These are phyloP conservation scores for Phycomyces nitens DNA, from an alignment of 192 early-diverging fungal genomes.

Conservation along the genomic window DNA sequence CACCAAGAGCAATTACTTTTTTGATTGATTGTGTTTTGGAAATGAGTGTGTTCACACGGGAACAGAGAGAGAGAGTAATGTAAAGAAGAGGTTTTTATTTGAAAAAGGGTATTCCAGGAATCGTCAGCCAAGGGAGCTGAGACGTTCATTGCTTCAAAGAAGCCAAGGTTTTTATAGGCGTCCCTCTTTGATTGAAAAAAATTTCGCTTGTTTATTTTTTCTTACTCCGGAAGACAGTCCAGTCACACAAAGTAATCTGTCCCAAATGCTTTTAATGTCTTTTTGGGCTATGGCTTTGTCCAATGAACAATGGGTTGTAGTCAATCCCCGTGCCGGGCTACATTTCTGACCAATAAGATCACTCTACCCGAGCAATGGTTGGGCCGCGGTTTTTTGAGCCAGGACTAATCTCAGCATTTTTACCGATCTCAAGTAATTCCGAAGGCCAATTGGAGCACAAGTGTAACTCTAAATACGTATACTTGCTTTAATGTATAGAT, in stretches of 20 bases:
- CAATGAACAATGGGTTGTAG: no score
- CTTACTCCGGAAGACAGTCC: conserved; percentile 1
- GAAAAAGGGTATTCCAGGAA: conserved; percentile 11
- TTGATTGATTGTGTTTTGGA: background rate
- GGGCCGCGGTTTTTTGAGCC: no score
- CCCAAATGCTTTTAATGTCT: no score
- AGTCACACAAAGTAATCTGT: background rate
- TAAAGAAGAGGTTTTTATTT: background rate
- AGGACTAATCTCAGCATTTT: no score
- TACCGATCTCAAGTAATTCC: no score
- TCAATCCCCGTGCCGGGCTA: no score
- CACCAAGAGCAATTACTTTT: background rate
- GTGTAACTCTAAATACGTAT: no score
- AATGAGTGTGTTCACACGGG: background rate
- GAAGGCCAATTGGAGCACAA: no score
- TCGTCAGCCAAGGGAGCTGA: conserved; percentile 26
- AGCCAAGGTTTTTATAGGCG: conserved; percentile 13
- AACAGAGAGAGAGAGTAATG: background rate
- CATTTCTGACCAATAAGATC: no score
- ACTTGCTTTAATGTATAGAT: no score
- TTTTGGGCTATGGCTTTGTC: no score
- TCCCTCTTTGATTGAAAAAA: background rate
- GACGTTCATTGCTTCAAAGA: conserved; percentile 13
- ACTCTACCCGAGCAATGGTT: no score
- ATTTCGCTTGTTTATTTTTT: conserved; percentile 5